Base-by-base conservation (phyloP, 2,329 filamentous ascomycete species). In the Alternaria tenuissima region DNA sequence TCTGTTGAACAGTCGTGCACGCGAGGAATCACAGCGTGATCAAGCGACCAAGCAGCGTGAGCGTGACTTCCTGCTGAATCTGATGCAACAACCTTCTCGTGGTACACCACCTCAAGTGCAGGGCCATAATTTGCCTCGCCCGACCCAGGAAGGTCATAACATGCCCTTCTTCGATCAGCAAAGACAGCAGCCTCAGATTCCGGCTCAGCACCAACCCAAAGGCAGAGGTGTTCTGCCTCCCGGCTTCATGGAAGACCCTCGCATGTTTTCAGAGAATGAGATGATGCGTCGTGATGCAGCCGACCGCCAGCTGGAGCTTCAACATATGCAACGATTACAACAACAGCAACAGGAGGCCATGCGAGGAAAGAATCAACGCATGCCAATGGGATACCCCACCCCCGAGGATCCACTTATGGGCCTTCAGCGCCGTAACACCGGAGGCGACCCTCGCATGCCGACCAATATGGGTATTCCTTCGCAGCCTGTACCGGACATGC, bases 1-100 rank as follows among this genome's bases (percentile, higher is more conserved):
- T 41, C 62, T 79, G 32, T 76, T 77, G 63, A 81, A 78, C 38
- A 75, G 75, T 44, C 78, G 76, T 72, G 81, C 62, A 5, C 67
- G 69, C 56, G 81, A 70, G 41, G 75, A 79, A 47, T 62, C 74
- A 9, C 72, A 75, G 16, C 79, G 70, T 75, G 65, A 78, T 34
- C 78, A 69, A 76, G 64, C 72, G 63, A 63, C 71, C 81, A 73
- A 89, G 86, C 74, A 87, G 84, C 68, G 91, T 30, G 75, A 94
- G 69, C 87, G 90, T n/a, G 91, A 96, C 65, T 94, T 95, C 75
- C 81, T 97, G 49, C 91, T 96, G 79, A 91, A 89, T 62, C 84
- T 97, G 30, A 95, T 97, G 91, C 87, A 90, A 67, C 84, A 86
- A 70, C 81, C 83, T 11, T 65, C 69, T 5, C 71, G 74, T 20